These are phyloP conservation scores for Stromatinia cepivora DNA, from an alignment of 2,329 filamentous ascomycete genomes.

Conservation along the genomic window DNA sequence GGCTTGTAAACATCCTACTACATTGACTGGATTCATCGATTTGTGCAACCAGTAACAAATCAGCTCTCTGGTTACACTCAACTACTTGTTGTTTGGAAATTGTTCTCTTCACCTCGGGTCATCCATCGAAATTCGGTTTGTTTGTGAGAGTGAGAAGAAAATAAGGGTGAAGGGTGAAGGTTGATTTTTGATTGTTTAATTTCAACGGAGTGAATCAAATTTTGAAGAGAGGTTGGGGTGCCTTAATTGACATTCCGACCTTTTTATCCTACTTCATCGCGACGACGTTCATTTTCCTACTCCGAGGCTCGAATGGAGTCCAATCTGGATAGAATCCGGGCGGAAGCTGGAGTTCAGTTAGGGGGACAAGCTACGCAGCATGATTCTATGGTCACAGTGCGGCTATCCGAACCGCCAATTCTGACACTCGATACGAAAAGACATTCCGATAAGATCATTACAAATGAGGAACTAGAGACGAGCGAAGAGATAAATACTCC, in stretches of 20 bases:
- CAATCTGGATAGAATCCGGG: not conserved
- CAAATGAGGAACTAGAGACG: conserved; percentile 26
- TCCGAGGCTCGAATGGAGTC: conserved; percentile 4
- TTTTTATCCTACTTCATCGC: not conserved
- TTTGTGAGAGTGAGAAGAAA: not conserved
- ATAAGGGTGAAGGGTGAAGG: conserved; percentile 8
- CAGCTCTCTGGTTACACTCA: not conserved
- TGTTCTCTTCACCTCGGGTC: not conserved
- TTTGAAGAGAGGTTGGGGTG: conserved; percentile 21
- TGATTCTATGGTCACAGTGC: conserved; percentile 78
- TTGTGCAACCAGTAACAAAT: conserved; percentile 15
- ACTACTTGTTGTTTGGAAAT: not conserved
- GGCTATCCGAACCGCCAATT: conserved; percentile 63
- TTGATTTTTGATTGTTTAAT: not conserved
- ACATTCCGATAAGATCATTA: conserved; percentile 31
- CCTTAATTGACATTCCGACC: conserved; percentile 22
- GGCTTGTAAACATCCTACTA: conserved; percentile 1
- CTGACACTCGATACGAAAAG: conserved; percentile 52
- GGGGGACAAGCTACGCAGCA: conserved; percentile 39
- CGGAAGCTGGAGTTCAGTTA: not conserved
- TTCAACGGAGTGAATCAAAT: conserved; percentile 4
- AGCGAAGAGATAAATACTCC: conserved; percentile 23
- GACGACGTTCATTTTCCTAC: not conserved
- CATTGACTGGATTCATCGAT: conserved; percentile 7
- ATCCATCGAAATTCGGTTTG: not conserved